These are phyloP conservation scores for Pseudogymnoascus sp. DNA, from an alignment of 2,329 filamentous ascomycete genomes.

Conservation along the genomic window DNA sequence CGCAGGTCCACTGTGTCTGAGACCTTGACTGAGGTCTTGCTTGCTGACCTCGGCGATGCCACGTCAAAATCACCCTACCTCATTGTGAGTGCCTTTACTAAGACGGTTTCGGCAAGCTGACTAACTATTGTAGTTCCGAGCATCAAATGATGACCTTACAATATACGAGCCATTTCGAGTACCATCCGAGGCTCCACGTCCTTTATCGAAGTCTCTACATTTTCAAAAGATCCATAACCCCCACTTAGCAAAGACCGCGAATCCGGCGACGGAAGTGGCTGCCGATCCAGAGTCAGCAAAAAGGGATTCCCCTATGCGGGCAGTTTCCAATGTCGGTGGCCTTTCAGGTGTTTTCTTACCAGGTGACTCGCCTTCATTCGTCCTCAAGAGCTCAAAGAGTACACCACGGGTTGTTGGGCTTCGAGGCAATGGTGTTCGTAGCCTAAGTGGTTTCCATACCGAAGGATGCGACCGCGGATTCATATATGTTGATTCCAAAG, in stretches of 20 bases:
- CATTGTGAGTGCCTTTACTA: constrained; percentile 49
- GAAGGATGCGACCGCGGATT: constrained; percentile 73
- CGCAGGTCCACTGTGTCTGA: constrained; percentile 66
- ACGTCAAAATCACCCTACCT: constrained; percentile 66
- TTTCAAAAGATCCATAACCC: constrained; percentile 71
- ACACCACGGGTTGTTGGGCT: constrained; percentile 67
- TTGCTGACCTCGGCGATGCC: constrained; percentile 76
- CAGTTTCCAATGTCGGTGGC: constrained; percentile 56
- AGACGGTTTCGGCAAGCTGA: neutral
- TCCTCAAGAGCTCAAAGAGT: constrained; percentile 74
- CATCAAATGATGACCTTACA: constrained; percentile 70
- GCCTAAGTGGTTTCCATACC: constrained; percentile 69
- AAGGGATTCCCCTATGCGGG: constrained; percentile 35
- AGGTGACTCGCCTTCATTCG: constrained; percentile 68
- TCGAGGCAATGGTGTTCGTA: constrained; percentile 57
- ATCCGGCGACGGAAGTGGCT: constrained; percentile 34
- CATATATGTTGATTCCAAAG: constrained; percentile 66
- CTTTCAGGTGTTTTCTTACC: constrained; percentile 78
- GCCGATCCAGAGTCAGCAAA: constrained; percentile 39
- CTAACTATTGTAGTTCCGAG: constrained; percentile 51
- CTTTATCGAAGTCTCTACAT: constrained; percentile 42
- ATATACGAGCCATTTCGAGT: constrained; percentile 74
- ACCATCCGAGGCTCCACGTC: constrained; percentile 20
- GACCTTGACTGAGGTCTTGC: constrained; percentile 65
- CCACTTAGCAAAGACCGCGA: constrained; percentile 51